Evolutionary conservation across 495 filamentous ascomycete genomes (phyloP).

Genomic region (Oidiodendron maius): DNA sequence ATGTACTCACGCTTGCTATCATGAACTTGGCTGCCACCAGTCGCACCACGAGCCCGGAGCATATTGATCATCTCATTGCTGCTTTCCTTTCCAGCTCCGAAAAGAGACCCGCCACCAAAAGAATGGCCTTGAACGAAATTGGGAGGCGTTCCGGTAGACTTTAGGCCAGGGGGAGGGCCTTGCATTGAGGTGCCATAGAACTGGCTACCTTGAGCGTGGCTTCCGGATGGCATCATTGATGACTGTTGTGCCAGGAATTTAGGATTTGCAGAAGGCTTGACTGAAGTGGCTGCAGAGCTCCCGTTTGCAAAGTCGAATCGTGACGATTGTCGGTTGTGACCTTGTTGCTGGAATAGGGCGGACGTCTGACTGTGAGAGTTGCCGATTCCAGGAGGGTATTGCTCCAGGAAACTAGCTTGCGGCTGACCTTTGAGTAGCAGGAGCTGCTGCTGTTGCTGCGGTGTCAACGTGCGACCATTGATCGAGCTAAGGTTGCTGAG

Average conservation of each 20-base stretch:
- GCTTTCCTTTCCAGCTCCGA: conserved; percentile 65
- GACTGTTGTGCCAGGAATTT: conserved; percentile 86
- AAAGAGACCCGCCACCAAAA: conserved; percentile 57
- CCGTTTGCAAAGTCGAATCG: conserved; percentile 87
- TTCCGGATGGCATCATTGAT: conserved; percentile 71
- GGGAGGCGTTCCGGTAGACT: conserved; percentile 88
- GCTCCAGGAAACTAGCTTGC: conserved; percentile 53
- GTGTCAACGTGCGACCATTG: conserved; percentile 67
- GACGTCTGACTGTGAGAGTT: conserved; percentile 27
- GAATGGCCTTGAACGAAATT: conserved; percentile 74
- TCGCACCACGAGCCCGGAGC: conserved; percentile 52
- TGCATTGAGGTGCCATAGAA: conserved; percentile 68
- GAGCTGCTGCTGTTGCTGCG: conserved; percentile 72
- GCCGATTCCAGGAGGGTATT: conserved; percentile 41
- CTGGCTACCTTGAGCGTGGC: conserved; percentile 39
- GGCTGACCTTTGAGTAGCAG: conserved; percentile 56
- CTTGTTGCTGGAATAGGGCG: conserved; percentile 64
- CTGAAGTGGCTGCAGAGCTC: conserved; percentile 48
- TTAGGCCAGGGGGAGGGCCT: conserved; percentile 90
- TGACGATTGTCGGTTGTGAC: conserved; percentile 79
- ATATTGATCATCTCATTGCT: conserved; percentile 76
- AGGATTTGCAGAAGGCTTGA: conserved; percentile 74
- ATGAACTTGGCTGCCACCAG: conserved; percentile 58
- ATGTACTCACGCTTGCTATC: conserved; percentile 95
- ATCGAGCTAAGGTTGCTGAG: conserved; percentile 41